A percentile compares a stretch with the other conserved stretches of the same genome.
Conservation (phyloP, 139 green algal species). For the Dunaliella primolecta region DNA sequence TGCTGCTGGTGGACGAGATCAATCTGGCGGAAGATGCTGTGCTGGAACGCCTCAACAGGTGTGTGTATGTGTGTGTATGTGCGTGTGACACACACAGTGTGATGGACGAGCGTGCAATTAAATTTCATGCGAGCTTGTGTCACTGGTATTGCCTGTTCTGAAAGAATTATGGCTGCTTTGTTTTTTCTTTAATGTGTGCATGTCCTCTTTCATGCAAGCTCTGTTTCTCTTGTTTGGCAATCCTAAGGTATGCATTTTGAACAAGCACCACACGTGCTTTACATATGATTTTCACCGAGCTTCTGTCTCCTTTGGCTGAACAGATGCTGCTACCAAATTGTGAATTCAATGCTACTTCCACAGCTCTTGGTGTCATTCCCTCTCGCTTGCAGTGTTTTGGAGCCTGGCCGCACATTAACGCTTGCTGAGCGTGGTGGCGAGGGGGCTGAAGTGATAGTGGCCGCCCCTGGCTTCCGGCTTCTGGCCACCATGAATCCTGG, state of each 20-base stretch:
- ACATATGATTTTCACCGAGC: too few relatives aligned
- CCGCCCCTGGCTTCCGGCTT: constrained; percentile 79
- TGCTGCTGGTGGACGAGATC: constrained; percentile 96
- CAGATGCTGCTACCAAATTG: too few relatives aligned
- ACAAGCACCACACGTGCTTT: too few relatives aligned
- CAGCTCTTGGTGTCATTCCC: too few relatives aligned
- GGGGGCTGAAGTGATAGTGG: constrained; percentile 71
- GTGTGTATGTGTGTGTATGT: background rate
- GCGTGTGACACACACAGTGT: background rate
- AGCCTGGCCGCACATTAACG: constrained; percentile 84
- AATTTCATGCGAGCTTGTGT: background rate
- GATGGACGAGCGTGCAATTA: background rate
- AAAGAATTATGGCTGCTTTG: background rate
- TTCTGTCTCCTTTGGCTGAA: too few relatives aligned
- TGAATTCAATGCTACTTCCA: too few relatives aligned
- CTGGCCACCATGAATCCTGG: constrained; percentile 99
- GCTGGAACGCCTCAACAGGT: constrained; percentile 96
- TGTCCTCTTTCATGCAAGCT: too few relatives aligned
- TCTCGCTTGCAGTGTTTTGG: constrained; percentile 77
- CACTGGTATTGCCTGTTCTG: background rate
- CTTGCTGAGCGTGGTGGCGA: constrained; percentile 93
- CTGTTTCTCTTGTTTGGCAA: too few relatives aligned
- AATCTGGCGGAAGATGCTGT: constrained; percentile 98
- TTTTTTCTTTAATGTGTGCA: too few relatives aligned
- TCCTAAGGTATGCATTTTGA: too few relatives aligned